phyloP scores from a whole-genome alignment of 1,284 basidiomycete species.

The Leccinum fallax region DNA sequence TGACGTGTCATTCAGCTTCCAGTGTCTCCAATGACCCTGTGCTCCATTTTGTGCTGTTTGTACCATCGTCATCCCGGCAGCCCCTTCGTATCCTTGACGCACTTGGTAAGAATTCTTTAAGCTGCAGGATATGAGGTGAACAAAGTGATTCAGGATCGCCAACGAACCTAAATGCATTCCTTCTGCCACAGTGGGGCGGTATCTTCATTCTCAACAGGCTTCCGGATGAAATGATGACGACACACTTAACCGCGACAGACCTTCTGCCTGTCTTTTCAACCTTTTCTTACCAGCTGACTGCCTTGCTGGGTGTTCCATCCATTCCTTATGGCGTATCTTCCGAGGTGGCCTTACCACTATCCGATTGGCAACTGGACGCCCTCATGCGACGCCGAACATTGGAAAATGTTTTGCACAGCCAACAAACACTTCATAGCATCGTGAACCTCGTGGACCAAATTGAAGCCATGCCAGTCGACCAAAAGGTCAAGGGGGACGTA shows the following conservation, averaged over 20 bases:
- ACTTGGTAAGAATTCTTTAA: constrained; percentile 46
- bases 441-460: constrained; percentile 82
- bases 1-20: constrained; percentile 54
- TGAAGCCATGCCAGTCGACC: constrained; percentile 86
- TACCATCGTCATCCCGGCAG: constrained; percentile 70
- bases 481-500: constrained; percentile 75
- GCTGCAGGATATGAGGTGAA: constrained; percentile 6
- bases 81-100: constrained; percentile 73
- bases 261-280: constrained; percentile 65
- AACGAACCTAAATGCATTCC: constrained; percentile 68
- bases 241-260: constrained; percentile 43
- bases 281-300: constrained; percentile 76
- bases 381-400: constrained; percentile 71
- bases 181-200: constrained; percentile 95
- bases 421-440: constrained; percentile 81
- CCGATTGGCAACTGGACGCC: constrained; percentile 80
- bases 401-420: constrained; percentile 69
- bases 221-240: constrained; percentile 28
- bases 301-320: constrained; percentile 76
- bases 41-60: constrained; percentile 89
- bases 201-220: constrained; percentile 80
- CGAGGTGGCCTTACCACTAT: constrained; percentile 39
- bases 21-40: constrained; percentile 89
- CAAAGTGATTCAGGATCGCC: constrained; percentile 39
- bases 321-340: constrained; percentile 51